Evolutionary conservation across 192 early-diverging fungal genomes (phyloP).

Genomic region (Coemansia pectinata): DNA sequence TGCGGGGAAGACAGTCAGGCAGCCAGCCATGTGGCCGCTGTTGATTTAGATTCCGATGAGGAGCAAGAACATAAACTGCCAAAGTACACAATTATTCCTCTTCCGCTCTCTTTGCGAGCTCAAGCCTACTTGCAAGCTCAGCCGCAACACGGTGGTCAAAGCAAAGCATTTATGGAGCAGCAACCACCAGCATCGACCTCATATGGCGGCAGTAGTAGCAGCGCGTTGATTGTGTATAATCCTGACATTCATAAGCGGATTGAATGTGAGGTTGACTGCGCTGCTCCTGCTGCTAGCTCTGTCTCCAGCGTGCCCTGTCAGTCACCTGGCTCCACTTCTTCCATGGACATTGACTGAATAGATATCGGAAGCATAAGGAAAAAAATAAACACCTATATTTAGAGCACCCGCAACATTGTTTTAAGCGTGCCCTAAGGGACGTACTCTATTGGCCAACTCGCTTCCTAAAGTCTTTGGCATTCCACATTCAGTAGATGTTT

Average conservation of each 20-base stretch:
- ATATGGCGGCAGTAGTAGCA: background rate
- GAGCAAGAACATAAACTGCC: slow-evolving; percentile 6
- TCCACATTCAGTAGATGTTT: too few species aligned
- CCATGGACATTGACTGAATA: slow-evolving; percentile 2
- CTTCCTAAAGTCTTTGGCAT: background rate
- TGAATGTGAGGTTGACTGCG: background rate
- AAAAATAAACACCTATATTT: background rate
- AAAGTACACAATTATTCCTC: background rate
- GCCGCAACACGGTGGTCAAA: background rate
- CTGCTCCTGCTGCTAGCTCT: background rate
- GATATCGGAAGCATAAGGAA: background rate
- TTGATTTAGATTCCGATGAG: background rate
- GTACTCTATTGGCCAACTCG: background rate
- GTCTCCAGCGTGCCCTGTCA: background rate
- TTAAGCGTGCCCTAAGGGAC: background rate
- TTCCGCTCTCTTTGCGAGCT: background rate
- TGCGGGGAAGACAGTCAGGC: background rate
- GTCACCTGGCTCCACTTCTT: background rate
- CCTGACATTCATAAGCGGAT: background rate
- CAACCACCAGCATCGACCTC: background rate
- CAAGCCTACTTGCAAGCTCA: background rate
- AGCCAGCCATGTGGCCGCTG: background rate
- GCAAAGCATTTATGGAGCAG: background rate
- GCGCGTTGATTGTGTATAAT: background rate
- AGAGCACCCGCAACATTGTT: background rate